Evolutionary conservation across 495 filamentous ascomycete genomes (phyloP).

Genomic region (Lasiosphaeris hirsuta): DNA sequence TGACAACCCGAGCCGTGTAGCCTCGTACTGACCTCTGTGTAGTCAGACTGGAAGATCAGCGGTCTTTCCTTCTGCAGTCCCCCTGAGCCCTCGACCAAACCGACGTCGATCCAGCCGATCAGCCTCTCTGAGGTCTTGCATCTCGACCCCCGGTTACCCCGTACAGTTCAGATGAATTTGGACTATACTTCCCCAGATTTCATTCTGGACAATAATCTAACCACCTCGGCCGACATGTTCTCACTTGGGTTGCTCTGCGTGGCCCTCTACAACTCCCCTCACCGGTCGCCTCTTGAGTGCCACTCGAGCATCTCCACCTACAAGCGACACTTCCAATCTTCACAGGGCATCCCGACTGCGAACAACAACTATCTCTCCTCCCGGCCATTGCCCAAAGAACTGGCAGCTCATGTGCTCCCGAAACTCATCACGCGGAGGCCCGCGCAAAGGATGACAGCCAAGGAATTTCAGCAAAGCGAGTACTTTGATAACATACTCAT

Average conservation of each 20-base stretch:
- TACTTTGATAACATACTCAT: constrained; percentile 97
- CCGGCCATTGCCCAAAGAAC: constrained; percentile 71
- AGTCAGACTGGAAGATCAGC: constrained; percentile 98
- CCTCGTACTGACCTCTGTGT: constrained; percentile 13
- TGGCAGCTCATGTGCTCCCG: constrained; percentile 70
- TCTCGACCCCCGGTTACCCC: constrained; percentile 77
- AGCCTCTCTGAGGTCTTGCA: constrained; percentile 80
- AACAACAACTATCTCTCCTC: constrained; percentile 82
- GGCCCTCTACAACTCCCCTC: constrained; percentile 89
- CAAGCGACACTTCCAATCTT: constrained; percentile 72
- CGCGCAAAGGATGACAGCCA: constrained; percentile 79
- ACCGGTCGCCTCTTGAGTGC: constrained; percentile 77
- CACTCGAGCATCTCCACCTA: constrained; percentile 75
- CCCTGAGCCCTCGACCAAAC: constrained; percentile 62
- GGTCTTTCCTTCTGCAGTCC: constrained; percentile 86
- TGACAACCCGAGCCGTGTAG: constrained; percentile 4
- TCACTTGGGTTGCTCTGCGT: constrained; percentile 85
- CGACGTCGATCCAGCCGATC: constrained; percentile 68
- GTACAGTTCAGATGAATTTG: constrained; percentile 80
- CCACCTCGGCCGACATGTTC: constrained; percentile 81
- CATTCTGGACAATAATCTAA: constrained; percentile 79
- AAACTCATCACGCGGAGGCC: constrained; percentile 80
- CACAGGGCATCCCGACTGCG: constrained; percentile 69
- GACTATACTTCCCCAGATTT: constrained; percentile 96
- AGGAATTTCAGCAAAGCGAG: constrained; percentile 87